Evolutionary conservation across 306 rosid species (phyloP).

Genomic region (Prunus armeniaca): DNA sequence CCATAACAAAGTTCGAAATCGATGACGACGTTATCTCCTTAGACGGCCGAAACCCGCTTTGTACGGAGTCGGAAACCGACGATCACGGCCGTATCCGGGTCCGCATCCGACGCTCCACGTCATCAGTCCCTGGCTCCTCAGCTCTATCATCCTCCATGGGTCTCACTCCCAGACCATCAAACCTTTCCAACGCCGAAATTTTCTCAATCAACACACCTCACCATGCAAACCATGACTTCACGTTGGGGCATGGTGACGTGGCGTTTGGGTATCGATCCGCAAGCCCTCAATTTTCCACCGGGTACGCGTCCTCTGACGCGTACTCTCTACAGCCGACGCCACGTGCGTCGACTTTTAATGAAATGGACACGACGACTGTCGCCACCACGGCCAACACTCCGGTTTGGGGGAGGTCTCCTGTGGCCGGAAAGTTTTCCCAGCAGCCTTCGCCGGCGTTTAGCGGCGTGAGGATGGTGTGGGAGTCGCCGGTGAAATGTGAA

Average conservation of each 20-base stretch:
- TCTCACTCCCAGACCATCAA: conserved; percentile 40
- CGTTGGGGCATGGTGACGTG: conserved; percentile 11
- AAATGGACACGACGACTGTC: conserved; percentile 23
- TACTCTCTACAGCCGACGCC: conserved; percentile 48
- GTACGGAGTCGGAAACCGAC: conserved; percentile 34
- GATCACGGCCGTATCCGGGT: conserved; percentile 28
- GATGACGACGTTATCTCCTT: conserved; percentile 41
- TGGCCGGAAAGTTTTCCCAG: conserved; percentile 24
- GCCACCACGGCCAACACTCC: conserved; percentile 31
- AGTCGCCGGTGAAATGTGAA: conserved; percentile 27
- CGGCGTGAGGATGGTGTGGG: conserved; percentile 31
- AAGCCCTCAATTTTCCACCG: conserved; percentile 29
- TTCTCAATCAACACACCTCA: conserved; percentile 42
- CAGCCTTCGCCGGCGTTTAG: conserved; percentile 26
- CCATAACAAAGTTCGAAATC: conserved; percentile 34
- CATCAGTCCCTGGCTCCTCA: conserved; percentile 20
- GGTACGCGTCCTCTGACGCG: conserved; percentile 42
- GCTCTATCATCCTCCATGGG: conserved; percentile 29
- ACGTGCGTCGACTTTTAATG: conserved; percentile 38
- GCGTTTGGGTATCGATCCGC: conserved; percentile 21
- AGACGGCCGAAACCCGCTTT: conserved; percentile 35
- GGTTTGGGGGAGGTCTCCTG: conserved; percentile 38
- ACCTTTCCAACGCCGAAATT: conserved; percentile 44
- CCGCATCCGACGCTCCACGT: conserved; percentile 34
- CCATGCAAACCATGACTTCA: conserved; percentile 9